Evolutionary conservation across 2,329 filamentous ascomycete species (phyloP), one percentile per base, ranked within the genome.

Genomic region (Emergomyces pasteurianus): DNA sequence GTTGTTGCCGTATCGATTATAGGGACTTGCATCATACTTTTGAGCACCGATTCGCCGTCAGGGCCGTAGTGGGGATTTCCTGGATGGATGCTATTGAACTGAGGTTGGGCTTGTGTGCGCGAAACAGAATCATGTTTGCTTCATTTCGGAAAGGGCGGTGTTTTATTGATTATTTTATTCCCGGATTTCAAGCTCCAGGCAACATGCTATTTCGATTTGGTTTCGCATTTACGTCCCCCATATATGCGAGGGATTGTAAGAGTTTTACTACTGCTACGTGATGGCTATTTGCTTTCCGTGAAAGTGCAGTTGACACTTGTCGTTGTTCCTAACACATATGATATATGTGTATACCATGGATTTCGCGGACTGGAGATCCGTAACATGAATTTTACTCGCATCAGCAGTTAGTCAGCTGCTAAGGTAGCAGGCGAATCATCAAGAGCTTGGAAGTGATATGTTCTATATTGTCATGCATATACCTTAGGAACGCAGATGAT

Each of bases 1-100:
- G 65, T 78, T 26, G 72, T 78, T 9, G 75, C 75, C n/a, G 67
- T 68, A 4, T 73, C 73, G 10, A 79, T 79, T 61, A 64, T 79
- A 58, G 76, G 72, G 9, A 75, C 76, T 61, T 79, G 77, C 65
- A 72, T 77, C 28, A 63, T 78, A 61, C 75, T 79, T 60, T 63
- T 78, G 63, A 73, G 70, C 42, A 77, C 75, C 5, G 71, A 75
- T 65, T 31, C 38, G 16, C 68, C 67, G 18, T 36, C 31, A 63
- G 65, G 53, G 60, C 7, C 28, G 31, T 58, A 50, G 18, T 42
- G 46, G 28, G 43, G 9, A 18, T 47, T 56, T 21, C 31, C 10
- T 18, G 4, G 10, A 14, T 47, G 43, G 43, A 47, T 47, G 21
- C 43, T 9, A 46, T 21, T 10, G 1, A 14, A 3, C 10, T 47